Evolutionary conservation across 306 rosid genomes (phyloP).

Genomic region (Begonia masoniana): DNA sequence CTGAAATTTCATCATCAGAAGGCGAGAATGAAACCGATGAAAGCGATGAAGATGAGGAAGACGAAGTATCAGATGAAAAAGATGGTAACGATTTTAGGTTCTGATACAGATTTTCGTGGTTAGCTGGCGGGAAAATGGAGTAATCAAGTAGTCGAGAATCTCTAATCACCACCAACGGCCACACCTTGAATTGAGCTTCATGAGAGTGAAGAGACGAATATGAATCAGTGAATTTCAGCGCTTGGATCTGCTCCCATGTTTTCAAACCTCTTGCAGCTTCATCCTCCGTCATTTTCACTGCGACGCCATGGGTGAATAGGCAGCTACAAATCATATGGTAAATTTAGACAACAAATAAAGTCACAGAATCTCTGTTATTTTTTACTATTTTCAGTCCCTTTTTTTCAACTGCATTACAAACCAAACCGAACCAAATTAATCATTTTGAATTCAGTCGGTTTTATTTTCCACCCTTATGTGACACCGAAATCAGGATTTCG

Average conservation of each 20-base stretch:
- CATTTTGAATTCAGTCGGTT: too few relatives aligned
- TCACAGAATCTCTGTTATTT: too few relatives aligned
- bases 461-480: too few relatives aligned
- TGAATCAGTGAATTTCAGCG: neutral
- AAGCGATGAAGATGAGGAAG: slow-evolving; percentile 9
- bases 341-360: too few relatives aligned
- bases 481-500: too few relatives aligned
- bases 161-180: slow-evolving; percentile 28
- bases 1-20: too few relatives aligned
- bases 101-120: slow-evolving; percentile 30
- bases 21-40: slow-evolving; percentile 13
- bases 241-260: neutral
- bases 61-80: neutral
- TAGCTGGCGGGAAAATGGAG: slow-evolving; percentile 33
- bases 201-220: neutral
- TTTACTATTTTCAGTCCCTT: too few relatives aligned
- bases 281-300: slow-evolving; percentile 2
- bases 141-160: slow-evolving; percentile 11
- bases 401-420: too few relatives aligned
- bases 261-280: slow-evolving; percentile 1
- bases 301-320: neutral
- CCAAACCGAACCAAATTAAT: too few relatives aligned
- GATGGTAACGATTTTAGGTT: slow-evolving; percentile 5
- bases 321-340: neutral
- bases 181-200: slow-evolving; percentile 7